These are phyloP conservation scores for Ophiocordyceps camponoti-rufipedis DNA, from an alignment of 2,329 filamentous ascomycete genomes.

Conservation along the genomic window DNA sequence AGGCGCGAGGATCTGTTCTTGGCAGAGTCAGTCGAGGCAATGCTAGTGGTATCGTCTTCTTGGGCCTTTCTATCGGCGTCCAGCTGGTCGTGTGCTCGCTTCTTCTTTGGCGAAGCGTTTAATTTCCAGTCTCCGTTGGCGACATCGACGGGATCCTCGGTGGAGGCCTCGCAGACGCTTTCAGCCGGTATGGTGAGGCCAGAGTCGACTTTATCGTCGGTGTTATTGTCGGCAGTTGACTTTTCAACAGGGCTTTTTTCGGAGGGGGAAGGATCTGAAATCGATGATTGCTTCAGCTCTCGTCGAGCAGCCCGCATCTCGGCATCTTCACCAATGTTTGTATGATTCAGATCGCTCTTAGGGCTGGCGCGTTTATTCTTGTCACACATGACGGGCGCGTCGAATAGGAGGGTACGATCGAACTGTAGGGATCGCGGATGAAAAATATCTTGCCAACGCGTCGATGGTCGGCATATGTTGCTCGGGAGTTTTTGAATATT, in stretches of 20 bases:
- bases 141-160: constrained; percentile 14
- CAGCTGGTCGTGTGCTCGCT: constrained; percentile 40
- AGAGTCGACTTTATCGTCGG: constrained; percentile 7
- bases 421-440: neutral
- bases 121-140: constrained; percentile 24
- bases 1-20: constrained; percentile 25
- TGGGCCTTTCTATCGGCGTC: constrained; percentile 27
- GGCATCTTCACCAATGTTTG: constrained; percentile 34
- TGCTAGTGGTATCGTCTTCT: constrained; percentile 23
- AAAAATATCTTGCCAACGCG: neutral
- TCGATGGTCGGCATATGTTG: neutral
- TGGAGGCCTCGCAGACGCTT: constrained; percentile 6
- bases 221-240: constrained; percentile 6
- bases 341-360: constrained; percentile 11
- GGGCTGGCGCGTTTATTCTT: constrained; percentile 23
- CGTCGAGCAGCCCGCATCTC: constrained; percentile 45
- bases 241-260: constrained; percentile 2
- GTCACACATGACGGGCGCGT: constrained; percentile 21
- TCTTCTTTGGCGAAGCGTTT: constrained; percentile 46
- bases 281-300: constrained; percentile 45
- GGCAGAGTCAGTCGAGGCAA: constrained; percentile 23
- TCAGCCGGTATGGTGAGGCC: neutral
- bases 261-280: constrained; percentile 28
- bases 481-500: neutral
- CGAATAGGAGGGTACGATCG: neutral